Evolutionary conservation across 148 eudicot genomes (phyloP).

Genomic region (Rhododendron molle): DNA sequence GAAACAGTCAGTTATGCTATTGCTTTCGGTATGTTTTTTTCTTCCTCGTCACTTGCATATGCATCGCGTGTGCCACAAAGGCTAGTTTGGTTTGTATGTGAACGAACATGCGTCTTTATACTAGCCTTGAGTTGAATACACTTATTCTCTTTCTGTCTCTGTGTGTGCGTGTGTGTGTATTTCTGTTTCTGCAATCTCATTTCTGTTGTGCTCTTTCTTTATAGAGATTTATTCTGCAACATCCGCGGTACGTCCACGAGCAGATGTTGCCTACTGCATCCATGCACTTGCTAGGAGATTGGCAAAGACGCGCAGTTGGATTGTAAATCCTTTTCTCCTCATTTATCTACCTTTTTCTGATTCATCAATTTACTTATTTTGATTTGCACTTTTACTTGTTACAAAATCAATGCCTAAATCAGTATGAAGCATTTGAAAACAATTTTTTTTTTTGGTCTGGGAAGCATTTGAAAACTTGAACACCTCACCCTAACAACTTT

Average conservation of each 20-base stretch:
- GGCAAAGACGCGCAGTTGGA: conserved; percentile 92
- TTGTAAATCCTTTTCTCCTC: conserved; percentile 42
- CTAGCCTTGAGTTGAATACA: background rate
- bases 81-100: background rate
- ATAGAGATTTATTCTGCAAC: conserved; percentile 75
- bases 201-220: conserved; percentile 9
- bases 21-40: background rate
- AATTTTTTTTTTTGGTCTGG: too few species aligned
- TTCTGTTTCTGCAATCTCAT: conserved; percentile 11
- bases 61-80: background rate
- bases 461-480: background rate
- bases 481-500: background rate
- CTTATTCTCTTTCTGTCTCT: background rate
- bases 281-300: conserved; percentile 87
- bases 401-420: background rate
- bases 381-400: background rate
- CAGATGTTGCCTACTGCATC: conserved; percentile 94
- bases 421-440: background rate
- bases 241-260: conserved; percentile 67
- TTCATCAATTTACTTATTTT: background rate
- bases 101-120: background rate
- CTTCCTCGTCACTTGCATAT: background rate
- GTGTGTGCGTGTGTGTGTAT: background rate
- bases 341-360: background rate
- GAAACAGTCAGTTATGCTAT: background rate